Evolutionary conservation across 192 early-diverging fungal genomes (phyloP).

Genomic region (Linnemannia hyalina): DNA sequence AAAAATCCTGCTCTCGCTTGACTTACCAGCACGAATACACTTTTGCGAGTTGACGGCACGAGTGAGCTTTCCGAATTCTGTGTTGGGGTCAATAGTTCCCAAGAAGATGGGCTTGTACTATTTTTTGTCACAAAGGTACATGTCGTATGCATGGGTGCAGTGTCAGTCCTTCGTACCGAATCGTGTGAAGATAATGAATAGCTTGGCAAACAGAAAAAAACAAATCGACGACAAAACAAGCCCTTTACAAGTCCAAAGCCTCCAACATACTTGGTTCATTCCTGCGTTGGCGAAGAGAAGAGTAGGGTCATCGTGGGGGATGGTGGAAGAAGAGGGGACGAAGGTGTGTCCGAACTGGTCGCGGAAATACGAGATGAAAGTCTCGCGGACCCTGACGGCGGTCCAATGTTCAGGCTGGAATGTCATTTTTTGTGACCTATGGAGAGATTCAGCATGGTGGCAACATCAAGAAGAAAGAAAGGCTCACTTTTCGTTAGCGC

Average conservation of each 20-base stretch:
- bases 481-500: constrained; percentile 3
- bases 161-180: not conserved
- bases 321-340: constrained; percentile 90
- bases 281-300: constrained; percentile 97
- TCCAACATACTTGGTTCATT: constrained; percentile 87
- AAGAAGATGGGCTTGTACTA: constrained; percentile 98
- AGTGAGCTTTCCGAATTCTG: constrained; percentile 89
- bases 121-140: not conserved
- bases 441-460: not conserved
- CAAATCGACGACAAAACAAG: no score
- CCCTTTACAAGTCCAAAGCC: not conserved
- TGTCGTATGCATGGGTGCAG: not conserved
- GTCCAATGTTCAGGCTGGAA: constrained; percentile 74
- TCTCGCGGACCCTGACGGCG: constrained; percentile 82
- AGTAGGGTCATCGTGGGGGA: constrained; percentile 97
- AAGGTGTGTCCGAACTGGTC: constrained; percentile 78
- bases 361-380: constrained; percentile 92
- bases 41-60: constrained; percentile 98
- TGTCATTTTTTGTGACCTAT: constrained; percentile 35
- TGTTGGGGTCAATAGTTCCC: constrained; percentile 94
- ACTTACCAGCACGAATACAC: constrained; percentile 96
- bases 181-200: not conserved
- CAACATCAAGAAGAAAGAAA: not conserved
- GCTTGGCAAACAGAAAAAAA: not conserved
- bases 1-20: not conserved